Base-by-base conservation (phyloP, 2,329 filamentous ascomycete species). In the Furcasterigmium furcatum region DNA sequence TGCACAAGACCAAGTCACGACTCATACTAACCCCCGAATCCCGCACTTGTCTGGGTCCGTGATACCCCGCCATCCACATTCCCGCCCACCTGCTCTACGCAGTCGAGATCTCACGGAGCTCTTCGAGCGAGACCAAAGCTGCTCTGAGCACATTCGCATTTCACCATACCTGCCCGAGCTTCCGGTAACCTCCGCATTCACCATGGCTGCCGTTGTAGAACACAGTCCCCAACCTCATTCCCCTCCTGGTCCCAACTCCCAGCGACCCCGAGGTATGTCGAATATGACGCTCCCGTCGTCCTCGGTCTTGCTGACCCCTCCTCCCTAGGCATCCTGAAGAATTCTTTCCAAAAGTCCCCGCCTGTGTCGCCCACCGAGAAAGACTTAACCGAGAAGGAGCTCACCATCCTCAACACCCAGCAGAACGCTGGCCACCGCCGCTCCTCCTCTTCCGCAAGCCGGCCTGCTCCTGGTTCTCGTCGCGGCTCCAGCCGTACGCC, bases 371-470 rank as follows among this genome's bases (percentile, higher is more conserved):
- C 77, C 58, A 58, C 74, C 46, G 70, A 72, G 55, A 64, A 73
- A 57, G 67, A 82, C 63, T 55, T 82, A 55, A 82, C 81, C 4
- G 85, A 91, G 54, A 94, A 95, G 70, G 94, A 97, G 62, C 76
- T 96, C 57, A 95, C 91, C 4, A 82, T 97, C 49, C 85, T 91
- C 65, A 99, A 99, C 70, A 99, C 94, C 1, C 82, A 96, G 51
- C 83, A 88, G 63, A 99, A 99, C 73, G 91, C 94, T 38, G 94
- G 94, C 27, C 88, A 87, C 54, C 87, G 89, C 43, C 85, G 89
- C 50, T 92, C 88, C 18, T 94, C 88, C 0, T 92, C 89, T 2
- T 81, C 81, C 21, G 77, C 83, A 3, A 80, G 80, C 52, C 81
- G 82, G 5, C 78, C 77, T 24, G 56, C 64, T 8, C 56, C 64